These are phyloP conservation scores for Macrotyloma uniflorum DNA, from an alignment of 306 rosid genomes.

Conservation along the genomic window DNA sequence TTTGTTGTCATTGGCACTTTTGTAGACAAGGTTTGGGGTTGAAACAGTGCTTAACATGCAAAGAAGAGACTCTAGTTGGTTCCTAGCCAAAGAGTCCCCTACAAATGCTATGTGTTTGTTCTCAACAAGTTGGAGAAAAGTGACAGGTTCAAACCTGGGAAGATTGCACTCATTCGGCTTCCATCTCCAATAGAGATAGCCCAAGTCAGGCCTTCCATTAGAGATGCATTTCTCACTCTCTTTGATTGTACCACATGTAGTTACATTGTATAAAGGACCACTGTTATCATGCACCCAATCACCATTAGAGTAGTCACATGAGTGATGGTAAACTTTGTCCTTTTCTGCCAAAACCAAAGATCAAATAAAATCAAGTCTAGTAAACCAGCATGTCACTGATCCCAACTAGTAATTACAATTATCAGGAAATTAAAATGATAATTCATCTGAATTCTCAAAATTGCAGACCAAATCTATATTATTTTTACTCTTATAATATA, in stretches of 20 bases:
- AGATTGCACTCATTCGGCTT: constrained; percentile 58
- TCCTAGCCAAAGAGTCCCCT: constrained; percentile 83
- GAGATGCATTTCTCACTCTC: constrained; percentile 64
- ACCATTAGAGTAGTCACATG: constrained; percentile 70
- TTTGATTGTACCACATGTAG: constrained; percentile 66
- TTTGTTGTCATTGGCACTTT: constrained; percentile 52
- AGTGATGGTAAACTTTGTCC: not conserved
- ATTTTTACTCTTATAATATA: not conserved
- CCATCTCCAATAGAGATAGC: constrained; percentile 73
- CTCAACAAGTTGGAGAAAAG: constrained; percentile 48
- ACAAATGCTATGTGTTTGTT: constrained; percentile 75
- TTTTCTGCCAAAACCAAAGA: constrained; percentile 42
- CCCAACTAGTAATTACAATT: not conserved
- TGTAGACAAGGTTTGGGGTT: constrained; percentile 53
- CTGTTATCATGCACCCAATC: constrained; percentile 55
- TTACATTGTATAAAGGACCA: constrained; percentile 67
- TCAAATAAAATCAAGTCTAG: not conserved
- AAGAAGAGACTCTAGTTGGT: constrained; percentile 81
- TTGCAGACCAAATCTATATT: not conserved
- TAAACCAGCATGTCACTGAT: not conserved
- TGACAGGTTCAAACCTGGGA: constrained; percentile 69
- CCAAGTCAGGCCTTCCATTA: constrained; percentile 66
- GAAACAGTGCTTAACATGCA: constrained; percentile 66
- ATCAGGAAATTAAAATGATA: not conserved
- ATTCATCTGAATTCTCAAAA: not conserved